phyloP scores from a whole-genome alignment of 1,139 yeast species.

The Saccharomyces hybrid region DNA sequence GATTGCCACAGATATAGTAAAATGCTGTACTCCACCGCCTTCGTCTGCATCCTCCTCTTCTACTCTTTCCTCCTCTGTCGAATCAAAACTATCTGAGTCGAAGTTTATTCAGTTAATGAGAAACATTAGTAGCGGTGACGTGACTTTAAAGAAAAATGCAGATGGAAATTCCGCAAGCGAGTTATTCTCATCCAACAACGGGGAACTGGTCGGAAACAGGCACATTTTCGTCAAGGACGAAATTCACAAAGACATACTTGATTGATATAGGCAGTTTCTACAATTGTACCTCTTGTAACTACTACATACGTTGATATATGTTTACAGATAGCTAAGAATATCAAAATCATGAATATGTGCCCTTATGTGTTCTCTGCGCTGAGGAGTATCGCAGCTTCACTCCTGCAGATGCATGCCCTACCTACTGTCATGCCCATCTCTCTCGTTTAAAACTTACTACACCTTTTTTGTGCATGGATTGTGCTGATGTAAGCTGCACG shows the following conservation, averaged over 20 bases:
- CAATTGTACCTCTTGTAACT: background rate
- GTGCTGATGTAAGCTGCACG: conserved; percentile 1
- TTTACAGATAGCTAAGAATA: background rate
- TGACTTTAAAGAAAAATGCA: conserved; percentile 20
- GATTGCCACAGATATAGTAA: conserved; percentile 23
- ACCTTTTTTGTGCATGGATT: background rate
- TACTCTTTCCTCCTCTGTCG: conserved; percentile 12
- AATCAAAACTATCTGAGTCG: conserved; percentile 21
- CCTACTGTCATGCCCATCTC: background rate
- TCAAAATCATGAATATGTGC: background rate
- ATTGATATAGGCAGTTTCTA: background rate
- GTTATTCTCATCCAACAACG: conserved; percentile 15
- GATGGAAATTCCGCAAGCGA: conserved; percentile 6
- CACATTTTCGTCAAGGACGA: conserved; percentile 12
- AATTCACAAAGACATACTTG: background rate
- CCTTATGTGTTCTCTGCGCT: background rate
- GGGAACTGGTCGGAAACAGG: conserved; percentile 24
- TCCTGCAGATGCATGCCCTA: background rate
- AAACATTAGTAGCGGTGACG: conserved; percentile 27
- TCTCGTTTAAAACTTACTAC: background rate
- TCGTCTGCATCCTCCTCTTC: conserved; percentile 12
- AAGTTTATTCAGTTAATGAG: conserved; percentile 29
- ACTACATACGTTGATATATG: background rate
- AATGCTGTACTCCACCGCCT: conserved; percentile 1
- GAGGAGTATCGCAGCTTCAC: background rate